Conservation (phyloP, 1,139 yeast species). For the Trichomonascaceae sp. region DNA sequence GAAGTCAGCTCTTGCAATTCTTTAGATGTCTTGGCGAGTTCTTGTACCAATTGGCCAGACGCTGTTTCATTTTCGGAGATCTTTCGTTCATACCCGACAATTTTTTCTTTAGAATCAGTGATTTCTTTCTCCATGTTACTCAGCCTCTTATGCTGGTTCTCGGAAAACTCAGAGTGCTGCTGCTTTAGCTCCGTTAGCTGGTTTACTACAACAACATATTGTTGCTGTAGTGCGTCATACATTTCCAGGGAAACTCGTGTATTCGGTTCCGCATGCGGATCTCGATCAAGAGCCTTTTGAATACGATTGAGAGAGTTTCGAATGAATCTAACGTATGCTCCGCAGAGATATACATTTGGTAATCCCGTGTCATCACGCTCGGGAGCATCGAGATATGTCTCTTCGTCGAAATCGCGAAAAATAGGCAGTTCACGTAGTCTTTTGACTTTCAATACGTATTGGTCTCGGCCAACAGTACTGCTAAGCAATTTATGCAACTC, state of each 20-base stretch:
- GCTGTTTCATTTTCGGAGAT: slow-evolving; percentile 2
- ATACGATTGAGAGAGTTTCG: slow-evolving; percentile 68
- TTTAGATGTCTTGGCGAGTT: slow-evolving; percentile 9
- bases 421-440: slow-evolving; percentile 58
- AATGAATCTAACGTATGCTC: slow-evolving; percentile 56
- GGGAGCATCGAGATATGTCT: slow-evolving; percentile 31
- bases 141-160: slow-evolving; percentile 13
- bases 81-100: slow-evolving; percentile 12
- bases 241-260: slow-evolving; percentile 61
- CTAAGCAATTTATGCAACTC: slow-evolving; percentile 59
- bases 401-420: slow-evolving; percentile 52
- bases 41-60: not conserved
- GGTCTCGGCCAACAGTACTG: slow-evolving; percentile 74
- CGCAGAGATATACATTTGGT: slow-evolving; percentile 73
- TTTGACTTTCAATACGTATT: slow-evolving; percentile 64
- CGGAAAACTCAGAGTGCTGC: slow-evolving; percentile 17
- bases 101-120: slow-evolving; percentile 11
- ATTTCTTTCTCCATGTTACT: slow-evolving; percentile 12
- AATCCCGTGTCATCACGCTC: slow-evolving; percentile 73
- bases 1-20: slow-evolving; percentile 15
- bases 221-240: slow-evolving; percentile 55
- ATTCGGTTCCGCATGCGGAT: slow-evolving; percentile 67
- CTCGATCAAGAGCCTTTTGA: slow-evolving; percentile 63
- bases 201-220: slow-evolving; percentile 35
- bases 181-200: slow-evolving; percentile 28